These are phyloP conservation scores for Thelonectria discophora DNA, from an alignment of 2,329 filamentous ascomycete species.

Conservation along the genomic window DNA sequence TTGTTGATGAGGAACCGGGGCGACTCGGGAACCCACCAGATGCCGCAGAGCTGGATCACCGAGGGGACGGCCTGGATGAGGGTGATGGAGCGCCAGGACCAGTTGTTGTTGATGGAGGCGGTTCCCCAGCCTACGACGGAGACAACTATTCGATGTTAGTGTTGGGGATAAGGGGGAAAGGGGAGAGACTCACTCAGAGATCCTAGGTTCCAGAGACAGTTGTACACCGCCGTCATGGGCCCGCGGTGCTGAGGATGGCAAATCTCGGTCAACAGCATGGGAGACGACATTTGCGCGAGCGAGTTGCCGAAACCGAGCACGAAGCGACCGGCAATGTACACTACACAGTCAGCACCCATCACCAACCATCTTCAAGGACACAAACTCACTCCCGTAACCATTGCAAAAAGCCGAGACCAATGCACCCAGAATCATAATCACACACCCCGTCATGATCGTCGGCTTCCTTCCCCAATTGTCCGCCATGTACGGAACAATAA, in stretches of 20 bases:
- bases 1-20: constrained; percentile 72
- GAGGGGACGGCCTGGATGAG: constrained; percentile 71
- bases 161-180: background rate
- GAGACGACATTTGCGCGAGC: constrained; percentile 69
- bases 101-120: constrained; percentile 63
- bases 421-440: constrained; percentile 57
- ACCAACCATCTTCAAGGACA: constrained; percentile 30
- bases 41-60: constrained; percentile 68
- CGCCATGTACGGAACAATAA: constrained; percentile 57
- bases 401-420: constrained; percentile 54
- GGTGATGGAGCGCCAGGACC: constrained; percentile 74
- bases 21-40: constrained; percentile 74
- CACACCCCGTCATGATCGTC: constrained; percentile 54
- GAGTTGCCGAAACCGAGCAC: constrained; percentile 72
- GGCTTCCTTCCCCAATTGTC: constrained; percentile 55
- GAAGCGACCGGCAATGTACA: constrained; percentile 53
- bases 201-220: constrained; percentile 73
- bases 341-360: constrained; percentile 21
- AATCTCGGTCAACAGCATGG: constrained; percentile 71
- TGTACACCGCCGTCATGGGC: constrained; percentile 72
- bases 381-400: constrained; percentile 53
- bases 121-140: constrained; percentile 73
- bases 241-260: constrained; percentile 75
- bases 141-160: constrained; percentile 51
- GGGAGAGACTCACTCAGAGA: constrained; percentile 47